Conservation (phyloP, 371 early-diverging fungal species). For the Mortierella sp. region DNA sequence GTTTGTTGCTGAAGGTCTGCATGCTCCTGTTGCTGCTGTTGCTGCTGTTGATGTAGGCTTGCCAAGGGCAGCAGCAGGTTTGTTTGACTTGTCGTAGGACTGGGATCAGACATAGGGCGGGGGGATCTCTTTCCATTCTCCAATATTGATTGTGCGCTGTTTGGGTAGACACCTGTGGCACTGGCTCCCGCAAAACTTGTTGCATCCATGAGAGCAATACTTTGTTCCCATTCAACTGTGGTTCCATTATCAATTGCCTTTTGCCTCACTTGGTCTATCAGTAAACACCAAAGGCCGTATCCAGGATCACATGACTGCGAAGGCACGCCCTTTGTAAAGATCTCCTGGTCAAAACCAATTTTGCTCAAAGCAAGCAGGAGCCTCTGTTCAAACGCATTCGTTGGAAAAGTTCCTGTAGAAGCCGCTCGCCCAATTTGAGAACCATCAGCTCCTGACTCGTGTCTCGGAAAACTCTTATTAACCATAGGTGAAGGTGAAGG, state of each 20-base stretch:
- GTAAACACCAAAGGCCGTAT: conserved; percentile 80
- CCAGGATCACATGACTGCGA: conserved; percentile 75
- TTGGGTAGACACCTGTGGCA: neutral
- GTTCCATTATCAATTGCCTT: conserved; percentile 47
- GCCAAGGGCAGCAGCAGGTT: conserved; percentile 31
- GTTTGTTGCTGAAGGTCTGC: conserved; percentile 36
- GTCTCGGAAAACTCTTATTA: conserved; percentile 47
- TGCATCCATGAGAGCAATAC: conserved; percentile 31
- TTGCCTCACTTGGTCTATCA: conserved; percentile 62
- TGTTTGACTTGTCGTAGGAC: conserved; percentile 46
- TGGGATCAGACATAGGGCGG: conserved; percentile 55
- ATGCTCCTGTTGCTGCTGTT: conserved; percentile 14
- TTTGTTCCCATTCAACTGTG: conserved; percentile 53
- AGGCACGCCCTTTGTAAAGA: conserved; percentile 71
- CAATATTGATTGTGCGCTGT: conserved; percentile 6
- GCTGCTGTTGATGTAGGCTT: conserved; percentile 14
- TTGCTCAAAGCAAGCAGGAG: conserved; percentile 65
- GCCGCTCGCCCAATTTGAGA: conserved; percentile 18
- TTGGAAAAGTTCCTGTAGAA: conserved; percentile 54
- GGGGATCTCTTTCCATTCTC: conserved; percentile 50
- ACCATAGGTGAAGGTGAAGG: conserved; percentile 49
- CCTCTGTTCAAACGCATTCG: conserved; percentile 61
- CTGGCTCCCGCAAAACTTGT: conserved; percentile 10
- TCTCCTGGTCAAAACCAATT: conserved; percentile 75
- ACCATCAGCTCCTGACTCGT: conserved; percentile 25